These are phyloP conservation scores for Fraxinus dipetala DNA, from an alignment of 305 asterid genomes.

Conservation along the genomic window DNA sequence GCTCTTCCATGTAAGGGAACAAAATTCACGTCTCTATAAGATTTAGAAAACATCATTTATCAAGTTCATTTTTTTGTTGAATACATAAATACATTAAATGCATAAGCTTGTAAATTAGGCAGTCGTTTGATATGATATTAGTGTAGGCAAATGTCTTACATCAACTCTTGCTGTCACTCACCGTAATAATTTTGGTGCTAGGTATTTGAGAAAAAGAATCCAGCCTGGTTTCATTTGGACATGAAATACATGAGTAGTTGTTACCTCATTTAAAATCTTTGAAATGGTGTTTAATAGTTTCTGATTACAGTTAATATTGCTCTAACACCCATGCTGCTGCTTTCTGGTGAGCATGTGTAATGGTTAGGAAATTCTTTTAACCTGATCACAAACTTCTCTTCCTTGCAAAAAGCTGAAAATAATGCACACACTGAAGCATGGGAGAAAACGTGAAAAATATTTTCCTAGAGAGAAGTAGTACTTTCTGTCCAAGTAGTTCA, in stretches of 20 bases:
- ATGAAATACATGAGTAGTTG: neutral
- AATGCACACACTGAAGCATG: neutral
- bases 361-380: neutral
- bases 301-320: neutral
- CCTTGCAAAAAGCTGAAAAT: neutral
- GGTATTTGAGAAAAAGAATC: neutral
- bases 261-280: conserved; percentile 2
- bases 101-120: neutral
- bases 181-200: neutral
- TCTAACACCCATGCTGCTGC: neutral
- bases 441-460: neutral
- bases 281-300: neutral
- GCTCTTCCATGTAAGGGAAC: neutral
- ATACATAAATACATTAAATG: neutral
- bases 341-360: neutral
- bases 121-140: neutral
- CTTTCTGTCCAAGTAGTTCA: neutral
- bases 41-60: neutral
- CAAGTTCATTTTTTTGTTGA: neutral
- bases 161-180: neutral
- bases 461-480: neutral
- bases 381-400: neutral
- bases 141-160: neutral
- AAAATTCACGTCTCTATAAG: neutral
- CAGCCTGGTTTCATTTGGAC: neutral